Evolutionary conservation across 306 rosid genomes (phyloP).

Genomic region (Ormosia emarginata): DNA sequence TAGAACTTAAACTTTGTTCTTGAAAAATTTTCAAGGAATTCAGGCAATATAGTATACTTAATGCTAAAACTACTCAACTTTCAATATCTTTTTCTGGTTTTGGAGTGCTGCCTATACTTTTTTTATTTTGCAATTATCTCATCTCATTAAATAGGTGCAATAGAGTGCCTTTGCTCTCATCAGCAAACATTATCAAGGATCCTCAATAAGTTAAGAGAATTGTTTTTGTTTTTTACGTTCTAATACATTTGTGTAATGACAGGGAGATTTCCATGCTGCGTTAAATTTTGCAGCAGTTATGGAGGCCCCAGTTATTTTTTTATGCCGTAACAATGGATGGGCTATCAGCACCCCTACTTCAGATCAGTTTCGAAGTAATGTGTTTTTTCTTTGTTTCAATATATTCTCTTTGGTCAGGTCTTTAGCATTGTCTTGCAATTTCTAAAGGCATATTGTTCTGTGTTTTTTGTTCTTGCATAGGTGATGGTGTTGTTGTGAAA

Average conservation of each 20-base stretch:
- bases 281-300: conserved; percentile 86
- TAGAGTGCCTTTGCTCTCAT: neutral
- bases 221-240: conserved; percentile 2
- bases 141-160: neutral
- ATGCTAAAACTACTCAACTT: neutral
- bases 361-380: conserved; percentile 88
- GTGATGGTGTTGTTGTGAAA: conserved; percentile 83
- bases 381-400: neutral
- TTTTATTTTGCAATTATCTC: neutral
- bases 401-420: neutral
- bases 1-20: conserved; percentile 5
- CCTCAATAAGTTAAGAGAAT: neutral
- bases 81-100: neutral
- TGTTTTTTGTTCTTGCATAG: conserved; percentile 39
- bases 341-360: conserved; percentile 95
- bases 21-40: neutral
- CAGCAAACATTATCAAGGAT: conserved; percentile 6
- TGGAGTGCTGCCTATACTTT: neutral
- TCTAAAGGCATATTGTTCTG: conserved; percentile 8
- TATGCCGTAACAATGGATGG: conserved; percentile 99
- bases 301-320: conserved; percentile 87
- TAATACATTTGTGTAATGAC: conserved; percentile 17
- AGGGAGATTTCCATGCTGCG: conserved; percentile 98
- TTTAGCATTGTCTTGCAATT: conserved; percentile 7
- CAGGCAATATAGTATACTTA: neutral